Base-by-base conservation (phyloP, 208 protist species). In the Crithidia fasciculata region DNA sequence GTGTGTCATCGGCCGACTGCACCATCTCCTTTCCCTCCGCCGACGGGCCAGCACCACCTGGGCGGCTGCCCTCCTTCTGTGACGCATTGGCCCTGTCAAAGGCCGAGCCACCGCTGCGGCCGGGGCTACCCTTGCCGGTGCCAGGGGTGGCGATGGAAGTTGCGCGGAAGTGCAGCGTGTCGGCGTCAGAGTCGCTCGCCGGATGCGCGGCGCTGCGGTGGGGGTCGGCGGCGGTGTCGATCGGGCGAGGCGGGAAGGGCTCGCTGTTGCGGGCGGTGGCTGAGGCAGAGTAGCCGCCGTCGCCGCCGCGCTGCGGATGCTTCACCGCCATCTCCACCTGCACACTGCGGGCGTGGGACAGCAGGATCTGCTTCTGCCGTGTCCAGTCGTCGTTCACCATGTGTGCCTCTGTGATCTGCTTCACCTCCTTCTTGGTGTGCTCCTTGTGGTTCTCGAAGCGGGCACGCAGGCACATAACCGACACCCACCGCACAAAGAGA, bases 341-440 rank as follows among this genome's bases (percentile, higher is more conserved):
- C 45, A 93, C 86, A 62, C 83, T 90, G 19, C 72, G 63, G 12
- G 85, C 86, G 69, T 93, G 86, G n/a, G 77, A 81, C 6, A 81
- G 69, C 65, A 90, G 72, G 37, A 93, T 81, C 28, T 84, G 75
- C 67, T 88, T 86, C 68, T 94, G 89, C 54, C 86, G 74, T 58
- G 78, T 67, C 89, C 89, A 94, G 67, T 94, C 89, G 74, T 94
- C 86, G 50, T 94, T 91, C 28, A 91, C 85, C 8, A 93, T 70
- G 65, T 90, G 81, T 47, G 82, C 50, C 55, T 52, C 56, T 74
- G 85, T 92, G 43, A 89, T 55, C 37, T 19, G 37, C 39, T 78
- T 75, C 49, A 87, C 72, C 28, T 92, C 80, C 12, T 67, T 47
- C 53, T 78, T 19, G 15, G 64, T 59, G 19, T 66, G 67, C 49